Base-by-base conservation (phyloP, 805 yeast genomes). In the Vanderwaltozyma polyspora region DNA sequence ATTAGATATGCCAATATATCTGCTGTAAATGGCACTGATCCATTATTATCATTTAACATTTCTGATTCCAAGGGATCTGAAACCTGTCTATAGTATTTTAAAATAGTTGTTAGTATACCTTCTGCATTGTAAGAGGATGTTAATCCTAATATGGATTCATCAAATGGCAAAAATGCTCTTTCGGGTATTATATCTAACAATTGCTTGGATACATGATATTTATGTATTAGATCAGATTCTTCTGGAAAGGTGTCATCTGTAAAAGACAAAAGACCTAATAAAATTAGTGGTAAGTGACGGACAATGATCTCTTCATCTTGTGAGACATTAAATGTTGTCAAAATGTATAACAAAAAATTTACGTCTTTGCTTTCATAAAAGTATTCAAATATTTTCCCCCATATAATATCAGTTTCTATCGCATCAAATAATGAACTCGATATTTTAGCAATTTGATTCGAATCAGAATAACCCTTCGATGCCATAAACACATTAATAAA, bases 281-380 rank as follows among this genome's bases (percentile, higher is more conserved):
- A 51, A 1, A 81, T 67, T 28, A 84, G 56, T 0, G 97, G 96
- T 6, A 81, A 60, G 51, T 89, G 95, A 14, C 70, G 67, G 0
- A 74, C 62, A 6, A 79, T 58, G 80, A 85, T 84, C 41, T 86
- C 97, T 45, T 86, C 96, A 42, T 89, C 98, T 28, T 70, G 72
- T 2, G 51, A 43, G 19, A 86, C 74, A 42, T 82, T 72, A 60
- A 84, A 89, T 34, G 69, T 68, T 16, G 64, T 62, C 10, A 85
- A 42, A 13, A 83, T 66, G 52, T 77, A 87, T 5, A 62, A 57
- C 6, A 84, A 60, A 14, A 81, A 59, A 0, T 64, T 68, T 16
- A 73, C 44, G 26, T 69, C 55, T 5, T 45, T 44, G 6, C 55
- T 58, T 1, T 58, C 59, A 3, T 41, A 36, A 15, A 47, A 25